Conservation (phyloP, 2,329 filamentous ascomycete species). For the Aureobasidium sp. region DNA sequence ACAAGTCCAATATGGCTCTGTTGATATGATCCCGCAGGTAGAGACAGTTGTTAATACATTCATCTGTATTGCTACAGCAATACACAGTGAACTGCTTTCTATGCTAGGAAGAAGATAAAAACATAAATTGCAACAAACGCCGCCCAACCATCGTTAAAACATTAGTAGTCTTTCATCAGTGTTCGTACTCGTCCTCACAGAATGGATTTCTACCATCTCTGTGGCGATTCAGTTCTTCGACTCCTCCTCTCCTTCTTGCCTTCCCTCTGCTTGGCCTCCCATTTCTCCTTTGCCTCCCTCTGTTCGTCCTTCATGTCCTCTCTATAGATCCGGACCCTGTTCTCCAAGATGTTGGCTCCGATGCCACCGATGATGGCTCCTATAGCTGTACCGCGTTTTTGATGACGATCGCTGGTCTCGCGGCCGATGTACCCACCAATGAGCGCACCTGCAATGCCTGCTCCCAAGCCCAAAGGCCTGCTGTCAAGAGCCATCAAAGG, state of each 20-base stretch:
- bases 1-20: neutral
- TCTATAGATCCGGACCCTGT: constrained; percentile 6
- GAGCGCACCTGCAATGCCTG: constrained; percentile 6
- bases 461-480: neutral
- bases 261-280: neutral
- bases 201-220: neutral
- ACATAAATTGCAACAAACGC: neutral
- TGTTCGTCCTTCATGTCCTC: constrained; percentile 12
- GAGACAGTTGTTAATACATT: too few species aligned
- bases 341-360: constrained; percentile 11
- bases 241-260: neutral
- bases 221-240: neutral
- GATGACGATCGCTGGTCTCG: constrained; percentile 8
- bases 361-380: constrained; percentile 11
- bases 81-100: neutral
- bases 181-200: neutral
- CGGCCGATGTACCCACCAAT: constrained; percentile 12
- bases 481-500: neutral
- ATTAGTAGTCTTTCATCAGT: neutral
- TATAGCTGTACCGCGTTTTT: neutral
- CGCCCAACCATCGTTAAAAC: neutral
- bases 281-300: neutral
- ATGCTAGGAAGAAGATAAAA: neutral
- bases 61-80: neutral
- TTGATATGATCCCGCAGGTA: neutral